Evolutionary conservation across 495 filamentous ascomycete species (phyloP), one percentile per base, ranked within the genome.

Genomic region (Penicillium cosmopolitanum): DNA sequence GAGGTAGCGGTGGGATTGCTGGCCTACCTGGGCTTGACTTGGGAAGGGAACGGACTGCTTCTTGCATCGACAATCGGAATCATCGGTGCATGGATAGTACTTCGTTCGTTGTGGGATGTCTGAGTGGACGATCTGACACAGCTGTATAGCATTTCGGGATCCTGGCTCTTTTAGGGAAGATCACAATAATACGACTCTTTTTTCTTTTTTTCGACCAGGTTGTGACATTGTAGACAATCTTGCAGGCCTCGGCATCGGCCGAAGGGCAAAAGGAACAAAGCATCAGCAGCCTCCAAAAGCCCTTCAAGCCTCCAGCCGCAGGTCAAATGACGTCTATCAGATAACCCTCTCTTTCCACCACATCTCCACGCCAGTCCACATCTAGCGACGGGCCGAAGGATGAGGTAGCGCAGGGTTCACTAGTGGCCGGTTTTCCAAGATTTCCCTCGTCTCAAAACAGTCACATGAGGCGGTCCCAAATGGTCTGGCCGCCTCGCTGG

Each of bases 1-100:
- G 86, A 89, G 68, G 50, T 85, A n/a, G 60, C 82, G n/a, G 82
- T 87, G 10, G 86, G 86, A 42, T 58, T 80, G 15, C 53, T 79
- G 25, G 79, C 84, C 9, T 88, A 86, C 73, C 61, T 88, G 33
- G 76, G 69, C 0, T 64, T 82, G 66, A 89, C 86, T n/a, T 81
- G 82, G 82, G 84, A 87, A 68, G 86, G 85, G 9, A 80, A 78
- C 33, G 71, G 73, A 31, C 59, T 84, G 53, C 42, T 86, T 55
- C 57, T 85, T 46, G 80, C 75, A 9, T 66, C 75, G 16, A 40
- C 69, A 15, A 50, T 82, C 18, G 80, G 79, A 6, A 53, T 77
- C 15, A 15, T 80, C 1, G 79, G 80, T 11, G 79, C 72, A 42
- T 83, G 81, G 79, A 62, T 76, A 54, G 68, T 78, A 38, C 66